phyloP scores from a whole-genome alignment of 2,329 filamentous ascomycete species.

The Neopestalotiopsis sp. region DNA sequence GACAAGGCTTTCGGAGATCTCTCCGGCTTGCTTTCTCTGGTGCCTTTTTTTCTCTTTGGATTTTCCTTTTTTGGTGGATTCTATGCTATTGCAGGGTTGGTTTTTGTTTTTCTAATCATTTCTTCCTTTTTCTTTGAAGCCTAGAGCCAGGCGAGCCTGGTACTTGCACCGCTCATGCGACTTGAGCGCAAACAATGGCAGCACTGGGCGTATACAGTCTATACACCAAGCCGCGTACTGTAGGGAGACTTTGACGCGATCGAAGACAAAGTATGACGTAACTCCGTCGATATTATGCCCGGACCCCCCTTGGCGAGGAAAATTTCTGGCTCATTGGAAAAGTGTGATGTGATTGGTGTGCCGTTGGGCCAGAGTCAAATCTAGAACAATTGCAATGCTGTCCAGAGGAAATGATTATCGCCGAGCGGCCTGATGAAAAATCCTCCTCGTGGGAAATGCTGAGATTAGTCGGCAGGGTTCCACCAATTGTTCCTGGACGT shows the following conservation, averaged over 20 bases:
- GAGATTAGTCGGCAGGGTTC: background rate
- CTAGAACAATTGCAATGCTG: slow-evolving; percentile 3
- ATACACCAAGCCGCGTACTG: background rate
- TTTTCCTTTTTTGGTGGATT: background rate
- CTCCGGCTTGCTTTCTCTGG: background rate
- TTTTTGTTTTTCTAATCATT: background rate
- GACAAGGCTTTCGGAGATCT: background rate
- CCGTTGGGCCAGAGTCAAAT: slow-evolving; percentile 10
- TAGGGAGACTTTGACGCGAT: slow-evolving; percentile 8
- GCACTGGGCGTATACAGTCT: background rate
- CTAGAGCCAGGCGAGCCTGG: background rate
- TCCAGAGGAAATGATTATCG: slow-evolving; percentile 3
- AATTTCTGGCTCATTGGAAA: slow-evolving; percentile 20
- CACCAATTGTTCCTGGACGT: background rate
- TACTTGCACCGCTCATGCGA: background rate
- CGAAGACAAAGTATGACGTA: slow-evolving; percentile 23
- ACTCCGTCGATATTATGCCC: slow-evolving; percentile 23
- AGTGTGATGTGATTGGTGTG: slow-evolving; percentile 18
- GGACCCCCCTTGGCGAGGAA: slow-evolving; percentile 18
- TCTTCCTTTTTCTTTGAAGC: background rate
- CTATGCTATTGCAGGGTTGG: background rate
- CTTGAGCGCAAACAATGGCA: background rate
- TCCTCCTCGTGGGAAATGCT: background rate
- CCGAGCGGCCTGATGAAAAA: background rate
- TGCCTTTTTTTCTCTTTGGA: background rate